These are phyloP conservation scores for Furcasterigmium furcatum DNA, from an alignment of 2,329 filamentous ascomycete genomes.

Conservation along the genomic window DNA sequence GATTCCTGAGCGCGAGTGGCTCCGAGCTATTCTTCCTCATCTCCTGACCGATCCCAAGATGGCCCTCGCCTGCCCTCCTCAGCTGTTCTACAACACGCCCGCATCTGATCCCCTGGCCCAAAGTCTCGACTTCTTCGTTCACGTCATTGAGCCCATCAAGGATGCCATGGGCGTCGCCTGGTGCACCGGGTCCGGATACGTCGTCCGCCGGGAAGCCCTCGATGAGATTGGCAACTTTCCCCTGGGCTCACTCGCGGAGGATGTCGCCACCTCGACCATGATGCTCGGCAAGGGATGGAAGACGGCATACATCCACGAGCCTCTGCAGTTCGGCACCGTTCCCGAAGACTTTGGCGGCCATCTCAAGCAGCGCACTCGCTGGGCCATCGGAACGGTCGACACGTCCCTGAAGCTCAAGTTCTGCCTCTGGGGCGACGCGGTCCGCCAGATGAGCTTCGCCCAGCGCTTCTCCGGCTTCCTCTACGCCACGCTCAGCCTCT, in stretches of 20 bases:
- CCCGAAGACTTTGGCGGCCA: slow-evolving; percentile 54
- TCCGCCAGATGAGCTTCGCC: slow-evolving; percentile 49
- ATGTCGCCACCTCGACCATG: slow-evolving; percentile 55
- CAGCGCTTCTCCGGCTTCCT: slow-evolving; percentile 58
- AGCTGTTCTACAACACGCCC: slow-evolving; percentile 63
- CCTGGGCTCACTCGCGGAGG: slow-evolving; percentile 56
- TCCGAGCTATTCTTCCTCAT: slow-evolving; percentile 57
- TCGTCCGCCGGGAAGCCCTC: slow-evolving; percentile 55
- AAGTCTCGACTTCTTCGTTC: slow-evolving; percentile 56
- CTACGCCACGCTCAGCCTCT: slow-evolving; percentile 52
- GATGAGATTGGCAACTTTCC: slow-evolving; percentile 61
- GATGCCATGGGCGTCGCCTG: slow-evolving; percentile 53
- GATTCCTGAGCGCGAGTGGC: slow-evolving; percentile 60
- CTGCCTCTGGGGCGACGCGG: slow-evolving; percentile 50
- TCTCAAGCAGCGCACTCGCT: slow-evolving; percentile 54
- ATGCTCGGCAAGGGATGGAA: slow-evolving; percentile 61
- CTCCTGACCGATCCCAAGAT: slow-evolving; percentile 53
- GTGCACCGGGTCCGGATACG: slow-evolving; percentile 63
- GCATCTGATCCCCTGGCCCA: slow-evolving; percentile 55
- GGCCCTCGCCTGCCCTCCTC: slow-evolving; percentile 57
- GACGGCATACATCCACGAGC: slow-evolving; percentile 57
- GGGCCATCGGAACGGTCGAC: slow-evolving; percentile 55
- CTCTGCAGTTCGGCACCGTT: slow-evolving; percentile 57
- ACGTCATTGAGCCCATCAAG: slow-evolving; percentile 48
- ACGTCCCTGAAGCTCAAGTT: slow-evolving; percentile 59